Evolutionary conservation across 2,329 filamentous ascomycete species (phyloP), one percentile per base, ranked within the genome.

Genomic region (Aureobasidium sp.): DNA sequence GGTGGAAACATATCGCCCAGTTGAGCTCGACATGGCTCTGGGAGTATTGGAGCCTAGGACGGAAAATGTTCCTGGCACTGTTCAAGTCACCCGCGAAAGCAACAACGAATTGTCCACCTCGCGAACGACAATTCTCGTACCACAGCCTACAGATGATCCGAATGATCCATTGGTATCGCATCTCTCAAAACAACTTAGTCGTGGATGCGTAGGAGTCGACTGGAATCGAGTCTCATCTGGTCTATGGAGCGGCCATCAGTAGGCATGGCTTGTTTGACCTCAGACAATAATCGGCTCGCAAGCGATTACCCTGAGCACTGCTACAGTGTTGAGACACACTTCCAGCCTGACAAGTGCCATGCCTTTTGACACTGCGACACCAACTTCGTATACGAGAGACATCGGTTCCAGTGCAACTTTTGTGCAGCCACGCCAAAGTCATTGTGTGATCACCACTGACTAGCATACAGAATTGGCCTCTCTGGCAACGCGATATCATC

Each of bases 61-160:
- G 67, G 81, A 84, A 68, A 82, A 89, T 73, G 89, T 93, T 64
- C 90, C 90, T 63, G 90, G 89, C 42, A 48, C 56, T 37, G 35
- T 61, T 22, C 19, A 56, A 71, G 78, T 75, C 40, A 75, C 74
- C 62, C 67, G 73, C 61, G 61, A 69, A 29, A 39, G 61, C n/a
- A 61, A 67, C 11, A 66, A 66, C n/a, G 63, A 61, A 35, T 62
- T 60, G 14, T 54, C 62, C 29, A 39, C 42, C 39, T 64, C 64
- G 33, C 52, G 66, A 40, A 64, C 63, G 15, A 66, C 65, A 17
- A 89, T 97, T 67, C 83, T 97, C 35, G 88, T 95, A 5, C 93
- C 93, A 5, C 93, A 97, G 70, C 93, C 93, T 2, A 92, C 87
- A 65, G 88, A 96, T 73, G 90, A 96, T 72, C 90, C 90, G 4